These are phyloP conservation scores for Avena sativa DNA, from an alignment of 176 grass and related monocot species.

Conservation along the genomic window DNA sequence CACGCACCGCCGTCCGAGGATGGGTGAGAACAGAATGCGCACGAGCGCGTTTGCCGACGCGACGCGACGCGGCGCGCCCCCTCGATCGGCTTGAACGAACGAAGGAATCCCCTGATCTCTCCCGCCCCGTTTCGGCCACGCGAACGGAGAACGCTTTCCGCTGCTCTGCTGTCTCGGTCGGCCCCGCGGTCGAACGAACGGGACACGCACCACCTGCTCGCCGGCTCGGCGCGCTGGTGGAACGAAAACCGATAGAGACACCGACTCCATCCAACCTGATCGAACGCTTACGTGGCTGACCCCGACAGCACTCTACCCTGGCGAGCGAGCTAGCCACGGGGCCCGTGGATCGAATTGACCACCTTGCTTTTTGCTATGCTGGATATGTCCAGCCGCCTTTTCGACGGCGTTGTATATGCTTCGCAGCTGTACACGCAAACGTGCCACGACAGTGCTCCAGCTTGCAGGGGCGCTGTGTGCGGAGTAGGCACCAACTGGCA, in stretches of 20 bases:
- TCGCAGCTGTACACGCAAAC: neutral
- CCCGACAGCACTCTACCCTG: neutral
- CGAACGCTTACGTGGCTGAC: neutral
- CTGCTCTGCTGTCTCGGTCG: neutral
- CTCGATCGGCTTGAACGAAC: neutral
- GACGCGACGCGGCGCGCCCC: neutral
- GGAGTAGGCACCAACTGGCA: constrained; percentile 11
- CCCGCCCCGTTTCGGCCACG: neutral
- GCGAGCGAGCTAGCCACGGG: neutral
- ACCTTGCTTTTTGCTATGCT: neutral
- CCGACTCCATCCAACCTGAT: neutral
- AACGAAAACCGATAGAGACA: neutral
- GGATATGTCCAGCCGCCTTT: neutral
- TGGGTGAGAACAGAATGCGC: neutral
- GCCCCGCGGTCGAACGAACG: neutral
- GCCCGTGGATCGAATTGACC: constrained; percentile 18
- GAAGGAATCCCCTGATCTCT: neutral
- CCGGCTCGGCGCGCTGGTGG: neutral
- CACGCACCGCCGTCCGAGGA: neutral
- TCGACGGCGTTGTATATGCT: neutral
- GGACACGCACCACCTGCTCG: neutral
- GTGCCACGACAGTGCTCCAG: constrained; percentile 31
- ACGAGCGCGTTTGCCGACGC: constrained; percentile 18
- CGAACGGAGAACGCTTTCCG: neutral
- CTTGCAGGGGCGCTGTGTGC: neutral